Base-by-base conservation (phyloP, 331 rosid species). In the Malus hybrid region DNA sequence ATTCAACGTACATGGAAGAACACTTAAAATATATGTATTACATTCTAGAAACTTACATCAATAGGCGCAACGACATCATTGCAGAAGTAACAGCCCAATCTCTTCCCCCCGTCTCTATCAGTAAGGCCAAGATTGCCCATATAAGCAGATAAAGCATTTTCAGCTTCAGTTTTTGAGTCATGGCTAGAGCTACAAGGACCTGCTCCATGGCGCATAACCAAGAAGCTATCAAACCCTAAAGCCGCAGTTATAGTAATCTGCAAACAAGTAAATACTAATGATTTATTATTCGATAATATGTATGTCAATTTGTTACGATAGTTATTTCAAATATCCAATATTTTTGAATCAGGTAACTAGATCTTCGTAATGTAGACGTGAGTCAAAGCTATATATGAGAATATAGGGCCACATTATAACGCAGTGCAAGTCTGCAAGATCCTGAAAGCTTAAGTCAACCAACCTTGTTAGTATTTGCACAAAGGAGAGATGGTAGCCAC, bases 171-270 rank as follows among this genome's bases (percentile, higher is more conserved):
- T 74, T 74, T 69, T 31, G 67, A 27, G 65, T 80, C 70, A 66
- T 72, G 78, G 39, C 69, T 71, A 56, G 81, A 83, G 85, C 80
- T 70, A 44, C 69, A 82, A 79, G 98, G 97, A 80, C 98, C 97
- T 48, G 93, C 89, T 81, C 98, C 98, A 67, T 93, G 97, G 64
- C 97, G 97, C 97, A 93, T 93, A 19, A 93, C 98, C 83, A 93
- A 85, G 86, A 90, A 90, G 80, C 98, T 93, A 77, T 93, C 98
- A 69, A 93, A 93, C 69, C 98, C 98, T 65, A 93, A 80, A 73
- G 97, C 98, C 65, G 95, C 90, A 39, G 91, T 93, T 73, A 93
- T 82, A n/a, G 98, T 80, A 78, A 93, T 84, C 98, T 93, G 87
- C 84, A 79, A 77, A 78, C 65, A 65, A 70, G 33, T 19, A 64